These are phyloP conservation scores for Dioszegia aurantiaca DNA, from an alignment of 768 basidiomycete genomes.

Conservation along the genomic window DNA sequence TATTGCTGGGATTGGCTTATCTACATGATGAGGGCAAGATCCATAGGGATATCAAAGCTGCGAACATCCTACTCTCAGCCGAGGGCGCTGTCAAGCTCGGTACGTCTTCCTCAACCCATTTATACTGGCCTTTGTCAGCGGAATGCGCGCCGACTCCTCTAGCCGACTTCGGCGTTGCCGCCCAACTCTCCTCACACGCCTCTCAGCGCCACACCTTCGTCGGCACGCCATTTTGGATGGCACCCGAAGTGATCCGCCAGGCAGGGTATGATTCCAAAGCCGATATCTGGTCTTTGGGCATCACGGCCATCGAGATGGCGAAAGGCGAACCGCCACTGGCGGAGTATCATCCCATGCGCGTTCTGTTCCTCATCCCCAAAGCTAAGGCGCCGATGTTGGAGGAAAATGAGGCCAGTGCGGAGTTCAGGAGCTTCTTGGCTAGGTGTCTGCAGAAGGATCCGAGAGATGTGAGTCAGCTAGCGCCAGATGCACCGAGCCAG, in stretches of 20 bases:
- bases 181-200: slow-evolving; percentile 75
- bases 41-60: slow-evolving; percentile 98
- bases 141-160: slow-evolving; percentile 1
- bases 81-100: slow-evolving; percentile 87
- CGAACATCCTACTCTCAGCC: slow-evolving; percentile 86
- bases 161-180: slow-evolving; percentile 98
- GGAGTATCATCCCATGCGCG: slow-evolving; percentile 98
- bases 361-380: slow-evolving; percentile 95
- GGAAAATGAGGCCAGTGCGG: slow-evolving; percentile 66
- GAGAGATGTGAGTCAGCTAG: slow-evolving; percentile 58
- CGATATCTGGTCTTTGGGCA: slow-evolving; percentile 94
- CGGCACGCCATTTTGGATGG: slow-evolving; percentile 80
- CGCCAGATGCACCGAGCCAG: slow-evolving; percentile 9
- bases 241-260: slow-evolving; percentile 93
- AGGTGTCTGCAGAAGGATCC: slow-evolving; percentile 93
- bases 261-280: slow-evolving; percentile 96
- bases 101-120: slow-evolving; percentile 22
- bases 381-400: slow-evolving; percentile 89
- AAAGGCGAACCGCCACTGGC: slow-evolving; percentile 94
- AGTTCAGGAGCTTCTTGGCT: slow-evolving; percentile 90
- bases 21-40: slow-evolving; percentile 95
- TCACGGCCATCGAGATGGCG: slow-evolving; percentile 97
- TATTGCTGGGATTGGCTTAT: slow-evolving; percentile 88
- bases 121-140: not conserved
- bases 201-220: slow-evolving; percentile 96